Evolutionary conservation across 2,329 filamentous ascomycete species (phyloP), one percentile per base, ranked within the genome.

Genomic region (Diaporthe eres): DNA sequence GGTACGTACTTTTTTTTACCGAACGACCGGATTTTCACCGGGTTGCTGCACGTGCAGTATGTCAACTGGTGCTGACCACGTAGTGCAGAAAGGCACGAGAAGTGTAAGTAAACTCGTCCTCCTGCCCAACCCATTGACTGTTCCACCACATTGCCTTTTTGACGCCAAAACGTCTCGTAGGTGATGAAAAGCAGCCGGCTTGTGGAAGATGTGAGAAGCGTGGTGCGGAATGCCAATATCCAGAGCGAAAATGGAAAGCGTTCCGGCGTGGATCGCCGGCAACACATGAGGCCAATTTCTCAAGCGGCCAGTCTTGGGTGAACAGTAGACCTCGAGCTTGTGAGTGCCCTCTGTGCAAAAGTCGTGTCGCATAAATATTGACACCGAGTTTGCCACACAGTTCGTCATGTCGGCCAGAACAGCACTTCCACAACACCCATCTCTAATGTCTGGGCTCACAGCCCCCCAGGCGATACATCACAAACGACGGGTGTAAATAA

Each of bases 151-250:
- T n/a, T 67, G 42, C 17, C 37, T 9, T 28, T 51, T 44, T 67
- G 44, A 51, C 61, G 12, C 28, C 61, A 51, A 4, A 6, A 17
- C 19, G 22, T 37, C 28, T 67, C 44, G 28, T 37, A 67, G 61
- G 61, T 67, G 61, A 67, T 67, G 28, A 51, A 37, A 19, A 67
- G 28, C 42, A 67, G 19, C 61, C 61, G 22, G 13, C 44, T 8
- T 67, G 61, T n/a, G 61, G 61, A 37, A 67, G 61, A 51, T 67
- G 61, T 49, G 61, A 67, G 17, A 67, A 67, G 28, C 61, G 61
- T 49, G 61, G 44, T n/a, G 61, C 25, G 22, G 61, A 67, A 37
- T 67, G 61, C 19, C 61, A 37, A 3, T 67, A 49, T 22, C 61
- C 61, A n/a, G 61, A 67, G 61, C 28, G 44, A 34, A 34, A 51